Base-by-base conservation (phyloP, 768 basidiomycete species). In the Boletales sp. region DNA sequence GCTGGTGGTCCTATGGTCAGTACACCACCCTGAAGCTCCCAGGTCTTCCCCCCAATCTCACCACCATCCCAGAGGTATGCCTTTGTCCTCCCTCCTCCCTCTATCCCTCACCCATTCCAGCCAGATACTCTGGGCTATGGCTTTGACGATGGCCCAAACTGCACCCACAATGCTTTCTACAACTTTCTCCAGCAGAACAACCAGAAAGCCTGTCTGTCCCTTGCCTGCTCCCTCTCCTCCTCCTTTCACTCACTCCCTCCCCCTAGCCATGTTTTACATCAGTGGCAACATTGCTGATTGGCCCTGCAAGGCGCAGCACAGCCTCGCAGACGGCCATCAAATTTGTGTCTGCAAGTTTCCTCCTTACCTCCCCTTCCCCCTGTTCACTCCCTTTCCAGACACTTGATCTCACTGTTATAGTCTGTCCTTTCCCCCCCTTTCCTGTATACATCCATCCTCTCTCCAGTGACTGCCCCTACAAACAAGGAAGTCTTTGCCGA, bases 401-500 rank as follows among this genome's bases (percentile, higher is more conserved):
- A 69, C 65, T 13, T 67, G 65, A 67, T 69, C 65, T 11, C 65
- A 67, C 55, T 70, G 68, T 14, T 77, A 79, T 44, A 83, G 80
- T 81, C 54, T 50, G 77, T 60, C 0, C 8, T 42, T 10, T 6
- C 18, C 18, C 1, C 37, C 8, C 12, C 18, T 0, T 1, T 15
- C 5, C 1, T 5, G 11, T 11, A 1, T n/a, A 18, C 34, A n/a
- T 42, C 54, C 21, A 49, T 34, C 31, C 41, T 32, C 13, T 11
- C 6, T 44, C 2, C 49, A 82, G 81, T 77, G 79, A 85, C 85
- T 0, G 60, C 79, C 2, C 71, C 84, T 37, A 66, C 74, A 9
- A 90, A 82, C 60, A 70, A 80, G 56, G 70, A 84, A 53, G 84
- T 81, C 5, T 87, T 90, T 50, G 87, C 87, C 4, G 88, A 91